These are phyloP conservation scores for Colletotrichum lini DNA, from an alignment of 2,329 filamentous ascomycete genomes.

Conservation along the genomic window DNA sequence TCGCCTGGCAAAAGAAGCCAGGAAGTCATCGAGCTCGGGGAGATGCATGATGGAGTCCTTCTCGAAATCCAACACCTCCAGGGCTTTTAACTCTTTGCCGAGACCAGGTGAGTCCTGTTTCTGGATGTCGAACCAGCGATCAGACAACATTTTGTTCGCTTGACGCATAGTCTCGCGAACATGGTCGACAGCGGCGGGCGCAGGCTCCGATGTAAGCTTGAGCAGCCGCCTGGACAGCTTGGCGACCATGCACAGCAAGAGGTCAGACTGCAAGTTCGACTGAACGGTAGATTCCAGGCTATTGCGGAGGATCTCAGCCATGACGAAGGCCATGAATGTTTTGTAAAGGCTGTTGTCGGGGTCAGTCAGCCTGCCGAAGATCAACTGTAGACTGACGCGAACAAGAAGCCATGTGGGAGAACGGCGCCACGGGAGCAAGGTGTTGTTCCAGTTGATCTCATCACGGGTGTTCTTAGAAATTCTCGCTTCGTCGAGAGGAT, in stretches of 20 bases:
- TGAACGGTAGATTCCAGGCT: conserved; percentile 30
- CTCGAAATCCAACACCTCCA: conserved; percentile 35
- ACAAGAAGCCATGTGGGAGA: conserved; percentile 70
- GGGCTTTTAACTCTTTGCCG: not conserved
- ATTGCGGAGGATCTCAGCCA: conserved; percentile 53
- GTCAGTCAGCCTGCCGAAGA: conserved; percentile 27
- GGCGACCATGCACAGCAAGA: conserved; percentile 56
- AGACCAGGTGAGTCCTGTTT: not conserved
- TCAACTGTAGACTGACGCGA: conserved; percentile 64
- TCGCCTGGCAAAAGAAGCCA: not conserved
- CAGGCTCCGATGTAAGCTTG: conserved; percentile 53
- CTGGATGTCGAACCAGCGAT: conserved; percentile 3
- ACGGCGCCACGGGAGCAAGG: conserved; percentile 60
- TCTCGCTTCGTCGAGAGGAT: conserved; percentile 41
- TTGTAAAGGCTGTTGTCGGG: conserved; percentile 59
- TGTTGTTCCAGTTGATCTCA: conserved; percentile 61
- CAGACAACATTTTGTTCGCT: not conserved
- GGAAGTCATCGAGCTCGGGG: conserved; percentile 10
- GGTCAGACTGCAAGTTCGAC: conserved; percentile 44
- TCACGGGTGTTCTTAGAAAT: conserved; percentile 69
- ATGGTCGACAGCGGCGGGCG: not conserved
- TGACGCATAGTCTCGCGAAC: conserved; percentile 2
- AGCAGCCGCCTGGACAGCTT: conserved; percentile 60
- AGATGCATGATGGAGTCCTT: conserved; percentile 40
- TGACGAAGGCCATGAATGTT: conserved; percentile 63